Evolutionary conservation across 2,329 filamentous ascomycete genomes (phyloP), one percentile per base, ranked within the genome.

Genomic region (Penicillium freii): DNA sequence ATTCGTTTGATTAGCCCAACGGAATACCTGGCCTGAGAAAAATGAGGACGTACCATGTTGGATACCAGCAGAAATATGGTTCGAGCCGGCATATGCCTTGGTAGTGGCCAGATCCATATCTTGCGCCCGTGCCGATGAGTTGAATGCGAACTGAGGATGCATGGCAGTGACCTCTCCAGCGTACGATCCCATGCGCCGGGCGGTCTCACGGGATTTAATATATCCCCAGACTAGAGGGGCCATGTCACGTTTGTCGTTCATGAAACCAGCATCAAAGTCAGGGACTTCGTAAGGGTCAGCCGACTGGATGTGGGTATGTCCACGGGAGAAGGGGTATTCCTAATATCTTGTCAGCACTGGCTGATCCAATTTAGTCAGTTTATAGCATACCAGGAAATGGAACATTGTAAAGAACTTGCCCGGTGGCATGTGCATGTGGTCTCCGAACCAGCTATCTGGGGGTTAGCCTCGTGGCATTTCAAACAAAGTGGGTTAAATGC

Each of bases 161-260:
- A 82, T 79, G 10, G 65, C 62, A 21, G 80, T 81, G 23, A 90
- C 88, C 71, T 92, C 89, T 59, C 89, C 89, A 1, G 88, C 88
- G 62, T 90, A 92, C 0, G 88, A 85, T 27, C 87, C 82, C 89
- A 91, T 91, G 62, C 88, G 84, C 4, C 89, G 83, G 1, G 89
- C 89, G 4, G 88, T 92, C 80, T 91, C 89, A 56, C 89, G 87
- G 2, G 87, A 90, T 77, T 91, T 91, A 79, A 91, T 89, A 75
- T 92, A 92, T 4, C 87, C 87, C 89, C 89, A 92, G 6, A 92
- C 88, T 86, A 90, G 91, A 9, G 89, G 88, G 1, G 86, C 88
- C 89, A 92, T 92, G 68, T 92, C 90, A 25, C 89, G 82, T 75
- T 90, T 87, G 75, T 92, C 89, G 67, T 90, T 92, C 89, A 92